These are phyloP conservation scores for Acanthamoeba royreba DNA, from an alignment of 208 protist species.

Conservation along the genomic window DNA sequence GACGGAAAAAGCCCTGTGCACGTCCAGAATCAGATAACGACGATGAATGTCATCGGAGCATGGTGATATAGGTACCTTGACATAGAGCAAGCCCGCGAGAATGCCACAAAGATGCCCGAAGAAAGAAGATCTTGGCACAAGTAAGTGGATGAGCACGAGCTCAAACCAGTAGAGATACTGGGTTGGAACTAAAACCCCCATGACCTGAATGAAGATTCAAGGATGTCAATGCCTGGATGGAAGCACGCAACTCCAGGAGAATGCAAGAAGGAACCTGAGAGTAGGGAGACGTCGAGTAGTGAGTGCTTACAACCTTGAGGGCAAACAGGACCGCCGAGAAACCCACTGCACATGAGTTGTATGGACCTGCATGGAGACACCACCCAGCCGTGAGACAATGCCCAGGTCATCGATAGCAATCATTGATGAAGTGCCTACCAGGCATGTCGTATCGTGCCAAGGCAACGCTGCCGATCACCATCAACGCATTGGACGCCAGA, in stretches of 20 bases:
- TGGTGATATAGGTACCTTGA: too few species aligned
- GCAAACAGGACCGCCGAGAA: slow-evolving; percentile 54
- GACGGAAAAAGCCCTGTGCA: too few species aligned
- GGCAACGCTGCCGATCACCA: neutral
- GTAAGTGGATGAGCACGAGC: slow-evolving; percentile 48
- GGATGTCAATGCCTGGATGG: too few species aligned
- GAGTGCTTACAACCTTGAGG: slow-evolving; percentile 27
- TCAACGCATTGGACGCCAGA: slow-evolving; percentile 24
- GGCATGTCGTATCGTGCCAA: neutral
- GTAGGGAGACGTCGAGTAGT: slow-evolving; percentile 13
- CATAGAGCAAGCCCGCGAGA: neutral
- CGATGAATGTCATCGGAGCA: too few species aligned
- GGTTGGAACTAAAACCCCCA: neutral
- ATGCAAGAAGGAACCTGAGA: neutral
- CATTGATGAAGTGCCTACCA: neutral
- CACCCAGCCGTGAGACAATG: neutral
- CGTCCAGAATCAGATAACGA: too few species aligned
- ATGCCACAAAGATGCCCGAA: slow-evolving; percentile 49
- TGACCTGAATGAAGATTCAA: too few species aligned
- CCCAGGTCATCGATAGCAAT: too few species aligned
- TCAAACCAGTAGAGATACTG: slow-evolving; percentile 43
- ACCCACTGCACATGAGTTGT: slow-evolving; percentile 43
- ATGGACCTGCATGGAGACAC: neutral
- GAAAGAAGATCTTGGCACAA: slow-evolving; percentile 15
- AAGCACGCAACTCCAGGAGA: neutral